Base-by-base conservation (phyloP, 2,329 filamentous ascomycete genomes). In the Metarhizium guizhouense region DNA sequence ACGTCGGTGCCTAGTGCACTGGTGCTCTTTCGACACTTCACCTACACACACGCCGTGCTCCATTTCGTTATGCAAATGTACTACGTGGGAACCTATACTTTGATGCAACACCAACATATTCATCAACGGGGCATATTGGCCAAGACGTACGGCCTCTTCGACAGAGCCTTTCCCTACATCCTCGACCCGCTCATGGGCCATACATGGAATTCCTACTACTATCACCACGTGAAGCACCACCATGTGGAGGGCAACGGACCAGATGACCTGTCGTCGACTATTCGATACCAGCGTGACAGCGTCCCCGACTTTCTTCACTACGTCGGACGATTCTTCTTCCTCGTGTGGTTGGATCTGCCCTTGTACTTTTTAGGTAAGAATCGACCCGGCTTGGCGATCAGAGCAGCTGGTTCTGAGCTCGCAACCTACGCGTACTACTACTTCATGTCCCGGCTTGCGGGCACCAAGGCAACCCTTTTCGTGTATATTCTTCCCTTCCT, bases 71-170 rank as follows among this genome's bases (percentile, higher is more conserved):
- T 90, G 75, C 83, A 87, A 63, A 71, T 80, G 38, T 87, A 78
- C 66, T 91, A 85, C 64, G 81, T 84, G 53, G 88, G 88, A 7
- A 76, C 84, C 2, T 93, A 90, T 71, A 93, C 88, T 0, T 76
- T 93, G 42, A 83, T 93, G 81, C 88, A 88, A 79, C 88, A 93
- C 64, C 88, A 93, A 65, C 88, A 93, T 67, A 92, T 93, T 62
- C 88, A 93, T 67, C 84, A 84, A 74, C 79, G 84, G 49, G 88
- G 88, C 16, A 76, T 92, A 3, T 71, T 92, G 40, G 70, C 75
- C 29, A 81, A 80, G 62, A 67, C 72, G 7, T 81, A 78, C 54
- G 70, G 72, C 38, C 64, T 78, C 34, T 69, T 92, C 57, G 88
- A 93, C 64, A 66, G 70, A 6, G 53, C 77, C 2, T 92, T 91